phyloP scores from a whole-genome alignment of 129 eudicot species.

The Mikania micrantha region DNA sequence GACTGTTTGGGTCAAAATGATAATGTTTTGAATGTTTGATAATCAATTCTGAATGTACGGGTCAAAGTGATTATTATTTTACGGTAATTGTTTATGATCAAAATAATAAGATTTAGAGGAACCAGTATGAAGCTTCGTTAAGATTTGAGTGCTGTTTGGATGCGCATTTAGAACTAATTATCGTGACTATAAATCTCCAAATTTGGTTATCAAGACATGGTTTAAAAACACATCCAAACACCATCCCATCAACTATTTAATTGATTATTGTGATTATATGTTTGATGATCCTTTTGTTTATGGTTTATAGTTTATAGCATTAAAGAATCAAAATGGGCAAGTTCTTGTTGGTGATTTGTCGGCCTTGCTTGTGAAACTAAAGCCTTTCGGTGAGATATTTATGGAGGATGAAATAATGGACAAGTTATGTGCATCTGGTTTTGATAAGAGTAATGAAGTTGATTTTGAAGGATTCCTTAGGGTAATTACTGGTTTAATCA shows the following conservation, averaged over 20 bases:
- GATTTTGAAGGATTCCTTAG: conserved; percentile 80
- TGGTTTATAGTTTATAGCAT: conserved; percentile 45
- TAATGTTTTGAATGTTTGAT: too few relatives aligned
- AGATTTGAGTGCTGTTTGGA: neutral
- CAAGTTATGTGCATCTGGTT: conserved; percentile 35
- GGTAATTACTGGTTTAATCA: conserved; percentile 26
- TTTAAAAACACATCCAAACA: neutral
- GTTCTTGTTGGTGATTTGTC: conserved; percentile 63
- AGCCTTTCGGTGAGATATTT: conserved; percentile 39
- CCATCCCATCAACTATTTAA: neutral
- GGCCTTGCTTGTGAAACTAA: conserved; percentile 52
- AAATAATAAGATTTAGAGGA: neutral
- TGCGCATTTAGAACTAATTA: neutral
- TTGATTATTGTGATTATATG: neutral
- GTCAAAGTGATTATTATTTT: neutral
- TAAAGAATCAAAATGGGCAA: conserved; percentile 52
- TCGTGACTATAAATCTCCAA: neutral
- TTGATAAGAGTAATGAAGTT: conserved; percentile 42
- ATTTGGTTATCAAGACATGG: neutral
- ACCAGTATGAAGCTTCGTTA: neutral
- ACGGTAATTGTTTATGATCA: neutral
- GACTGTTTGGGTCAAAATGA: neutral
- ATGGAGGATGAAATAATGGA: conserved; percentile 61
- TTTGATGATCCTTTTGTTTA: conserved; percentile 6
- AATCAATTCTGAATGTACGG: neutral